Percentiles rank a stretch among this genome's conserved stretches.
phyloP scores from a whole-genome alignment of 345 rosid genomes.

The Citrus australasica region DNA sequence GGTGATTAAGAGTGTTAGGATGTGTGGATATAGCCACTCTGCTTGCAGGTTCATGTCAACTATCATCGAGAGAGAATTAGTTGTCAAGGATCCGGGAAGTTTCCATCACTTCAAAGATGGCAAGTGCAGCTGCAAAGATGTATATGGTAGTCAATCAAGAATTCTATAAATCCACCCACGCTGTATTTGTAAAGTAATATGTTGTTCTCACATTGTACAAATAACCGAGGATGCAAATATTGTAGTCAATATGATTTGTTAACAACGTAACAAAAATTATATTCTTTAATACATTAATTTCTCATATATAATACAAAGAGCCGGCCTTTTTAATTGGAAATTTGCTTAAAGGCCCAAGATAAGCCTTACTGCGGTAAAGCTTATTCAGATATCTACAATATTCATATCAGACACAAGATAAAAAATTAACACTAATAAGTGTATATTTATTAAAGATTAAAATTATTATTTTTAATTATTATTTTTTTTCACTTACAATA shows the following conservation, averaged over 20 bases:
- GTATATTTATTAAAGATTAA: no score
- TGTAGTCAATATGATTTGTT: no score
- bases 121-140: constrained; percentile 22
- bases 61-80: constrained; percentile 17
- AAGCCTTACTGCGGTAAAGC: neutral
- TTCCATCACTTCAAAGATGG: constrained; percentile 26
- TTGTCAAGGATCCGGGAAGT: constrained; percentile 18
- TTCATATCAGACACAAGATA: neutral
- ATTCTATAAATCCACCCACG: neutral
- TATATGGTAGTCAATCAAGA: constrained; percentile 10
- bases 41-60: constrained; percentile 29
- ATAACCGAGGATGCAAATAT: neutral
- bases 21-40: constrained; percentile 21
- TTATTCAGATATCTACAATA: neutral
- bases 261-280: no score
- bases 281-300: no score
- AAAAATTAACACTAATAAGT: no score
- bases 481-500: no score
- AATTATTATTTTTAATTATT: no score
- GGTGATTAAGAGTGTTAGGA: constrained; percentile 20
- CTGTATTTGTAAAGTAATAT: no score
- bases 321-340: neutral
- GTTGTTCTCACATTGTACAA: neutral
- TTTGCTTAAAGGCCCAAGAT: neutral
- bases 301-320: neutral